phyloP scores from a whole-genome alignment of 2,329 filamentous ascomycete genomes.

The Colletotrichum kahawae region DNA sequence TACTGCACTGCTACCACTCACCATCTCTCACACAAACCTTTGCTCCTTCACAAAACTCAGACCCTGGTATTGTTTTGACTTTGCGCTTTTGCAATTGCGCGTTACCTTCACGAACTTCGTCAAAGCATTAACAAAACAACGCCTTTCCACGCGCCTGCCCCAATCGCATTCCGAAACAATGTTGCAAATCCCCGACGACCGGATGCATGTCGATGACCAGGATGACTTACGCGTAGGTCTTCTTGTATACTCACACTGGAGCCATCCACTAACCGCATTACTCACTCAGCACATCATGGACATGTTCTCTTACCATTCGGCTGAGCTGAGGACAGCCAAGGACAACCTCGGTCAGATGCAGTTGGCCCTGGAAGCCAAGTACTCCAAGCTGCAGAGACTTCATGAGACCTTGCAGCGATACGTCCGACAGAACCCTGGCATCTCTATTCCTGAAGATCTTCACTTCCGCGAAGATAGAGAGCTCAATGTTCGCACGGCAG shows the following conservation, averaged over 20 bases:
- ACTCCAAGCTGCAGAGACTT: neutral
- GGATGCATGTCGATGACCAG: neutral
- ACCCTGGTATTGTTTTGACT: neutral
- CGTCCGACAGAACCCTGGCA: neutral
- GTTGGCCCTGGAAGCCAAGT: neutral
- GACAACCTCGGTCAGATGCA: neutral
- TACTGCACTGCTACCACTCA: neutral
- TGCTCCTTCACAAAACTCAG: neutral
- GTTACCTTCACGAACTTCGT: neutral
- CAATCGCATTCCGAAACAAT: neutral
- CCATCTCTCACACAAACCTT: neutral
- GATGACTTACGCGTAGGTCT: neutral
- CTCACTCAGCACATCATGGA: neutral
- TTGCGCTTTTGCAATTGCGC: neutral
- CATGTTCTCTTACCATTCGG: neutral
- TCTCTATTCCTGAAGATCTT: neutral
- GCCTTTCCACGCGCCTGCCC: neutral
- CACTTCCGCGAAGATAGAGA: neutral
- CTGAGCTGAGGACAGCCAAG: neutral
- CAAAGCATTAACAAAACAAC: neutral
- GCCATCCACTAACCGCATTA: neutral
- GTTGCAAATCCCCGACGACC: neutral
- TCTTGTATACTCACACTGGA: neutral
- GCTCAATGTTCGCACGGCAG: neutral
- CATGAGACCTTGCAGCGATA: neutral